phyloP scores from a whole-genome alignment of 495 filamentous ascomycete genomes.

The Penicillium cosmopolitanum region DNA sequence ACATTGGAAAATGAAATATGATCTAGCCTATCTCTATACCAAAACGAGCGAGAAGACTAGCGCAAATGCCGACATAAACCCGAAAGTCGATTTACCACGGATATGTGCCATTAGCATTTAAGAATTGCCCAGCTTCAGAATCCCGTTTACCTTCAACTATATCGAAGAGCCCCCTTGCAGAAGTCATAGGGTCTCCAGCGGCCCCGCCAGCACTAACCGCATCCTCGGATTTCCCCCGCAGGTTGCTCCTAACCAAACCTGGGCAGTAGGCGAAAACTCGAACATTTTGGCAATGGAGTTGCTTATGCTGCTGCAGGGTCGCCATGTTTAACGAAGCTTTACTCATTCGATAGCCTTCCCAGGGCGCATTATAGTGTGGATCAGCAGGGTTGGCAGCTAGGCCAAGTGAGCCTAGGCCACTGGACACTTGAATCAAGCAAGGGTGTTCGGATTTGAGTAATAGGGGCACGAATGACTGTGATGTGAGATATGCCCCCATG shows the following conservation, averaged over 20 bases:
- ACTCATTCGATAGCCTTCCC: slow-evolving; percentile 39
- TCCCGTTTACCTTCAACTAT: slow-evolving; percentile 41
- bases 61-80: neutral
- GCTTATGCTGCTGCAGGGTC: slow-evolving; percentile 24
- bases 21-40: neutral
- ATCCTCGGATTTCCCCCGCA: slow-evolving; percentile 38
- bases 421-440: slow-evolving; percentile 45
- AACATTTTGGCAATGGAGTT: slow-evolving; percentile 15
- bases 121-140: slow-evolving; percentile 37
- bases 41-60: neutral
- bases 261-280: slow-evolving; percentile 34
- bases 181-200: slow-evolving; percentile 37
- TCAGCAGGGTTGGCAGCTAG: slow-evolving; percentile 32
- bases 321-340: slow-evolving; percentile 52
- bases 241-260: slow-evolving; percentile 38
- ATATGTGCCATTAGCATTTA: slow-evolving; percentile 30
- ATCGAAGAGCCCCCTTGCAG: slow-evolving; percentile 33
- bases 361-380: slow-evolving; percentile 20
- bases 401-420: slow-evolving; percentile 37
- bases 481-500: slow-evolving; percentile 36
- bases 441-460: slow-evolving; percentile 38
- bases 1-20: neutral
- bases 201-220: slow-evolving; percentile 26
- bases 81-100: slow-evolving; percentile 28
- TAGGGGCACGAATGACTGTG: slow-evolving; percentile 43